Percentiles rank a stretch among this genome's conserved stretches.
These are phyloP conservation scores for Cryptococcus hybrid DNA, from an alignment of 1,284 basidiomycete species.

Conservation along the genomic window DNA sequence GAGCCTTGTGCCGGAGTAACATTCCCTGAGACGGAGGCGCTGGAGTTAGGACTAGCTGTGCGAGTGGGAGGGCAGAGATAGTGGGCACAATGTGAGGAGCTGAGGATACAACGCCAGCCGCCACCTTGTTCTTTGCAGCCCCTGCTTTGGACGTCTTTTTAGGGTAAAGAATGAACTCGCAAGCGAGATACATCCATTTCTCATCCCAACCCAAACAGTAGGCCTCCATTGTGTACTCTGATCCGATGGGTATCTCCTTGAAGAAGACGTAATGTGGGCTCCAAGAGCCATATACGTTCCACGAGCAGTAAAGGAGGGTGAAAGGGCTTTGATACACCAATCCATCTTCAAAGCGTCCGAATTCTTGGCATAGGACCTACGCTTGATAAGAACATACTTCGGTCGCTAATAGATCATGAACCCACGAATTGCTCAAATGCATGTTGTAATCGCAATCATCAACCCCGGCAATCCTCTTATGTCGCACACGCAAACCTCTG, in stretches of 20 bases:
- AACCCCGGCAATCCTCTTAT: constrained; percentile 33
- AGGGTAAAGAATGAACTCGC: constrained; percentile 65
- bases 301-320: constrained; percentile 59
- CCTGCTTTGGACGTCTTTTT: constrained; percentile 32
- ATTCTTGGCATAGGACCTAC: constrained; percentile 50
- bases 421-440: constrained; percentile 48
- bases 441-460: constrained; percentile 52
- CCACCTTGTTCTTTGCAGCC: neutral
- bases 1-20: constrained; percentile 10
- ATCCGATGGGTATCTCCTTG: constrained; percentile 72
- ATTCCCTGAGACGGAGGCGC: constrained; percentile 8
- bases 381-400: neutral
- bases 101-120: neutral
- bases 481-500: constrained; percentile 16
- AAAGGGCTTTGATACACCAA: constrained; percentile 57
- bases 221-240: constrained; percentile 67
- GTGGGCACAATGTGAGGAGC: constrained; percentile 12
- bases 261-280: constrained; percentile 70
- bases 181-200: constrained; percentile 74
- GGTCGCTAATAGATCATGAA: neutral
- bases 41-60: constrained; percentile 7
- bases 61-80: constrained; percentile 32
- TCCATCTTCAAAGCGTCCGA: constrained; percentile 57
- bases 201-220: constrained; percentile 70
- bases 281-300: constrained; percentile 70